Evolutionary conservation across 352 stramenopile species (phyloP).

Genomic region (Phytophthora lateralis): DNA sequence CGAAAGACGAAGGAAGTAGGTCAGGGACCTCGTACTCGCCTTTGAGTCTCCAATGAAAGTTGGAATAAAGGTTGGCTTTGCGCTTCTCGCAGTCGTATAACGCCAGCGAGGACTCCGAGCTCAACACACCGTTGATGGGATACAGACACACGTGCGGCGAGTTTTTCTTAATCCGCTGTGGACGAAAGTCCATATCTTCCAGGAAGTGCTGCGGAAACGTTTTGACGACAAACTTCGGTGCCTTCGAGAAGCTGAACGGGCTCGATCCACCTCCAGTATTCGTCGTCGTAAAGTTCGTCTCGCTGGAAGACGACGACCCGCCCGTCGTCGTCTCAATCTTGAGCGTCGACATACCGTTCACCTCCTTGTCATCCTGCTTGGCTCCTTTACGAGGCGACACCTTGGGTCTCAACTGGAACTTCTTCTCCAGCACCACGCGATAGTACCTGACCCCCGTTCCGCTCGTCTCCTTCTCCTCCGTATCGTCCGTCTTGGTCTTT

Average conservation of each 20-base stretch:
- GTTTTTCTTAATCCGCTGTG: conserved; percentile 86
- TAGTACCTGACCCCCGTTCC: conserved; percentile 59
- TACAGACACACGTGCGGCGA: conserved; percentile 61
- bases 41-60: conserved; percentile 82
- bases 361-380: conserved; percentile 15
- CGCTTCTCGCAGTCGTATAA: conserved; percentile 60
- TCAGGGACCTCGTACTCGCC: conserved; percentile 70
- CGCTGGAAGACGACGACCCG: conserved; percentile 29
- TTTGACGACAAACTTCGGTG: conserved; percentile 65
- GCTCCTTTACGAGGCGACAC: conserved; percentile 12
- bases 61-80: conserved; percentile 72
- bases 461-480: conserved; percentile 29
- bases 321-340: conserved; percentile 34
- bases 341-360: conserved; percentile 10
- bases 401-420: conserved; percentile 48
- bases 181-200: conserved; percentile 85
- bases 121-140: conserved; percentile 77
- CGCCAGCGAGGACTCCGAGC: conserved; percentile 74
- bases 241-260: conserved; percentile 25
- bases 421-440: conserved; percentile 85
- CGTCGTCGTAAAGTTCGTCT: conserved; percentile 42
- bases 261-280: conserved; percentile 21
- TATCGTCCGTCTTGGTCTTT: conserved; percentile 52
- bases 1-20: conserved; percentile 35
- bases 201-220: conserved; percentile 88